phyloP scores from a whole-genome alignment of 2,329 filamentous ascomycete species.

The Scedosporium apiospermum region DNA sequence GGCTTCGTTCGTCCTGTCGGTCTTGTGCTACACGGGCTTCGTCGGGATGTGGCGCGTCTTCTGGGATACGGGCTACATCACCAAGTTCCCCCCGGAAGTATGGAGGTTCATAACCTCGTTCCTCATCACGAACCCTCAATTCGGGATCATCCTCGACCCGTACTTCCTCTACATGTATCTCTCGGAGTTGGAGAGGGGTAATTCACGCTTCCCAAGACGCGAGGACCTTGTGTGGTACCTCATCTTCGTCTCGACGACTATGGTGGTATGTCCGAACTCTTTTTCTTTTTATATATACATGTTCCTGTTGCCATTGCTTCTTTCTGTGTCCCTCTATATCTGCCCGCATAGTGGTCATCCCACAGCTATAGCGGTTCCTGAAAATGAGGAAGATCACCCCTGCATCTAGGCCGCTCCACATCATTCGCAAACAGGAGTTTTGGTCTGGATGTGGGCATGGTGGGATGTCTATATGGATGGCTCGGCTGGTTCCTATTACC shows the following conservation, averaged over 20 bases:
- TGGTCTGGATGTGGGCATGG: constrained; percentile 62
- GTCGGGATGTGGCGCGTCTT: constrained; percentile 40
- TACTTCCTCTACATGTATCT: constrained; percentile 71
- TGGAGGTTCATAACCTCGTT: constrained; percentile 34
- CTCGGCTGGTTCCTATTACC: constrained; percentile 50
- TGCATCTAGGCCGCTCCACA: constrained; percentile 44
- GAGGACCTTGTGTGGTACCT: constrained; percentile 78
- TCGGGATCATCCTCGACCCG: constrained; percentile 59
- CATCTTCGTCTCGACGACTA: constrained; percentile 59
- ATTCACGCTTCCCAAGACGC: constrained; percentile 61
- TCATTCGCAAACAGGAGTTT: constrained; percentile 59
- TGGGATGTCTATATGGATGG: constrained; percentile 67
- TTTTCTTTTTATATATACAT: constrained; percentile 9
- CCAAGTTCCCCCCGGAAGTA: constrained; percentile 37
- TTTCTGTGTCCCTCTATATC: constrained; percentile 48
- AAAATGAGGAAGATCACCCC: constrained; percentile 73
- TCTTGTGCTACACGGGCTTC: constrained; percentile 46
- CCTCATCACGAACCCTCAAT: constrained; percentile 25
- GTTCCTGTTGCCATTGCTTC: constrained; percentile 5
- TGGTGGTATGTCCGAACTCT: constrained; percentile 51
- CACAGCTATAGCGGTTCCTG: constrained; percentile 77
- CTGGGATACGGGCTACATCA: constrained; percentile 42
- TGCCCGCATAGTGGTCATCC: constrained; percentile 63
- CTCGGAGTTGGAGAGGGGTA: constrained; percentile 61
- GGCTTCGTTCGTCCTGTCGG: constrained; percentile 49